These are phyloP conservation scores for Fusarium euwallaceae DNA, from an alignment of 2,329 filamentous ascomycete species.

Conservation along the genomic window DNA sequence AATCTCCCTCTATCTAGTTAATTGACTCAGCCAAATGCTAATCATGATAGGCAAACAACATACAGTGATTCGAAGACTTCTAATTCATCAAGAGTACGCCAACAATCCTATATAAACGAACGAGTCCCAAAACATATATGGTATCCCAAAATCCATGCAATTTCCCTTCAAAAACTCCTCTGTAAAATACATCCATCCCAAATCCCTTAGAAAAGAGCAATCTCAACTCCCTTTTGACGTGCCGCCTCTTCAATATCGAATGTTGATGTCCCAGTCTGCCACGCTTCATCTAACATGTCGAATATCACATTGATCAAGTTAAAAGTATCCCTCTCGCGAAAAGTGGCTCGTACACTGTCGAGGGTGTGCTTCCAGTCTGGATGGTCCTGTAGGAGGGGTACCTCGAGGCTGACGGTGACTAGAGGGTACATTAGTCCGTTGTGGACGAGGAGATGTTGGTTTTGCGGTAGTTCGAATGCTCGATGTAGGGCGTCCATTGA, in stretches of 20 bases:
- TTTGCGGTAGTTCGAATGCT: slow-evolving; percentile 36
- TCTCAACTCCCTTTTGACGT: slow-evolving; percentile 18
- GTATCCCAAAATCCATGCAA: not conserved
- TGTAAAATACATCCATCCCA: not conserved
- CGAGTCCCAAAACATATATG: not conserved
- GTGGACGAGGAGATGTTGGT: slow-evolving; percentile 36
- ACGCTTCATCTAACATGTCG: slow-evolving; percentile 36
- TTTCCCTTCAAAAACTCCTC: not conserved
- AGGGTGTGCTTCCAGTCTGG: slow-evolving; percentile 34
- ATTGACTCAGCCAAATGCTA: not conserved
- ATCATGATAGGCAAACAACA: not conserved
- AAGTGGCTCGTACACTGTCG: slow-evolving; percentile 26
- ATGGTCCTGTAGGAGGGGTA: slow-evolving; percentile 30
- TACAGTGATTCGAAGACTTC: not conserved
- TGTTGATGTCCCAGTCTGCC: slow-evolving; percentile 33
- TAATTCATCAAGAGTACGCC: not conserved
- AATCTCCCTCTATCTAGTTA: not conserved
- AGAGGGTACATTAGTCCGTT: slow-evolving; percentile 39
- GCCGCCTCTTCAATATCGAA: slow-evolving; percentile 39
- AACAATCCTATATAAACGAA: not conserved
- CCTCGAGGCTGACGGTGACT: slow-evolving; percentile 36
- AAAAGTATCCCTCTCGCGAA: slow-evolving; percentile 23
- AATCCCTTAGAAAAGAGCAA: slow-evolving; percentile 34
- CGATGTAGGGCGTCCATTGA: slow-evolving; percentile 41
- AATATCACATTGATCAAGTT: slow-evolving; percentile 29